Evolutionary conservation across 306 rosid genomes (phyloP).

Genomic region (Mimosa bimucronata): DNA sequence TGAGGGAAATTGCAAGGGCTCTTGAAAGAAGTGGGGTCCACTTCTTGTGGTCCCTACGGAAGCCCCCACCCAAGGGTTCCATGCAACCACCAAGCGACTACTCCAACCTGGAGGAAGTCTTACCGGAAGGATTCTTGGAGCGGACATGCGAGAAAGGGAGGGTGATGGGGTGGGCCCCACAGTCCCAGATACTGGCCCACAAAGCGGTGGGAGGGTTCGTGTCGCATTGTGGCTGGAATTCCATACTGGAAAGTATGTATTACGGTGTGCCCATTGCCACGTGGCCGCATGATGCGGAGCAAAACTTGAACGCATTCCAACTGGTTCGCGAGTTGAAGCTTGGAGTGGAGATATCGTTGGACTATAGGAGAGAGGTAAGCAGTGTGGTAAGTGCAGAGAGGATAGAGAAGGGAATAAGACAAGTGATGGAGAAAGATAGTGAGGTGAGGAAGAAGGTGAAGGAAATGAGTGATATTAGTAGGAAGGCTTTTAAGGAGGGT

Average conservation of each 20-base stretch:
- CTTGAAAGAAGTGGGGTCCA: neutral
- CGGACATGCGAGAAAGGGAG: neutral
- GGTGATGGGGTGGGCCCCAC: neutral
- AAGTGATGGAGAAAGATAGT: no score
- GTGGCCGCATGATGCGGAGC: neutral
- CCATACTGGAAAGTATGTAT: neutral
- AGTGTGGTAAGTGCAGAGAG: neutral
- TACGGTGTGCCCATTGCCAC: neutral
- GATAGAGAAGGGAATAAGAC: no score
- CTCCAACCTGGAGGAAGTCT: neutral
- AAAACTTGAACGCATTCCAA: neutral
- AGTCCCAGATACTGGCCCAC: neutral
- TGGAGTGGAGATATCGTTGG: neutral
- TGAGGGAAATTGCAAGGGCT: neutral
- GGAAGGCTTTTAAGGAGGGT: no score
- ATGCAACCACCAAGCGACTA: conserved; percentile 14
- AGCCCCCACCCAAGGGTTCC: neutral
- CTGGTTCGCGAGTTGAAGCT: neutral
- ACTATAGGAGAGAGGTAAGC: neutral
- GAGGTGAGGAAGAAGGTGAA: no score
- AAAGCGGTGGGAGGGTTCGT: neutral
- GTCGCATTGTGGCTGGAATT: neutral
- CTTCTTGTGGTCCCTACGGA: conserved; percentile 3
- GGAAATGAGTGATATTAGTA: no score
- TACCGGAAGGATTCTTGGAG: neutral